Conservation (phyloP, 805 yeast genomes). For the Millerago galiae region DNA sequence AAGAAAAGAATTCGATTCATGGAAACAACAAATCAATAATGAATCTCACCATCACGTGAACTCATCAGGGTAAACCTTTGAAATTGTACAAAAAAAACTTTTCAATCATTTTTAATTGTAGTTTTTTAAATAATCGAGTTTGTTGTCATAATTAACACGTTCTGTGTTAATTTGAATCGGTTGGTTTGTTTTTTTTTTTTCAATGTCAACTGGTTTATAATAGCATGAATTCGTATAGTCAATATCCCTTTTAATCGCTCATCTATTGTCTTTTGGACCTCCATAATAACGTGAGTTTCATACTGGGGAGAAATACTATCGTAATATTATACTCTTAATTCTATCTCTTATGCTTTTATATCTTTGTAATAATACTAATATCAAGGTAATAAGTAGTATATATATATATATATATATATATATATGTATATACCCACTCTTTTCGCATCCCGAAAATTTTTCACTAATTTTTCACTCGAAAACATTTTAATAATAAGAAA, state of each 20-base stretch:
- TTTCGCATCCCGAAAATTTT: too few relatives aligned
- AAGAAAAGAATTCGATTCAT: slow-evolving; percentile 6
- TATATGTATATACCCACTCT: too few relatives aligned
- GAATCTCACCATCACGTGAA: neutral
- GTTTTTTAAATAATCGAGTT: too few relatives aligned
- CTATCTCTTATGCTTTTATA: neutral
- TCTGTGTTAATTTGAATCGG: slow-evolving; percentile 4
- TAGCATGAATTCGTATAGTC: slow-evolving; percentile 3
- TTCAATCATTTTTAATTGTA: too few relatives aligned
- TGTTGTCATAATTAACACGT: neutral
- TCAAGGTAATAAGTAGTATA: too few relatives aligned
- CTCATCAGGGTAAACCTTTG: too few relatives aligned
- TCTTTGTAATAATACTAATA: too few relatives aligned
- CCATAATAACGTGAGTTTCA: slow-evolving; percentile 10
- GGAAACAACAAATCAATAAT: neutral
- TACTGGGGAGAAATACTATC: slow-evolving; percentile 10
- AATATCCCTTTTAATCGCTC: slow-evolving; percentile 11
- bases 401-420: too few relatives aligned
- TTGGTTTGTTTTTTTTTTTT: too few relatives aligned
- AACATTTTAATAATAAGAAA: neutral
- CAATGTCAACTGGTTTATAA: slow-evolving; percentile 1
- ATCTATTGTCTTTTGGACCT: slow-evolving; percentile 7
- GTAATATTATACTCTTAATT: too few relatives aligned
- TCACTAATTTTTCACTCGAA: too few relatives aligned
- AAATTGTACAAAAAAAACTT: too few relatives aligned